phyloP scores from a whole-genome alignment of 2,329 filamentous ascomycete species.

The Penicillium sp. region DNA sequence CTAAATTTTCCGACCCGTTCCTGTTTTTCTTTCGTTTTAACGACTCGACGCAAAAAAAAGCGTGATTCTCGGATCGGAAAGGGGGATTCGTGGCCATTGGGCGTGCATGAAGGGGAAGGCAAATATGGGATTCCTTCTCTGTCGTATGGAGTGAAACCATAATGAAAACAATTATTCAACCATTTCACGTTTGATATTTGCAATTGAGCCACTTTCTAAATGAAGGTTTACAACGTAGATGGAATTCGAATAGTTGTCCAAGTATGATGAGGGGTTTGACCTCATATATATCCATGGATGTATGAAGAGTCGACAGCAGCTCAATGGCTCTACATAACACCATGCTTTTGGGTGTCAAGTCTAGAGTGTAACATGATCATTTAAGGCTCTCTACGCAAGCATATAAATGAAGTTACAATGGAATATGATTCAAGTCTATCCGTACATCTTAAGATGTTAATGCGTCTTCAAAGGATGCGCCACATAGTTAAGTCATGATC shows the following conservation, averaged over 20 bases:
- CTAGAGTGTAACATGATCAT: not conserved
- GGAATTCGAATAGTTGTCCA: not conserved
- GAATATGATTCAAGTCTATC: conserved; percentile 3
- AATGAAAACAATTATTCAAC: conserved; percentile 32
- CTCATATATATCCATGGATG: not conserved
- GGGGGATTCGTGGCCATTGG: conserved; percentile 25
- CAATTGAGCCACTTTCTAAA: conserved; percentile 2
- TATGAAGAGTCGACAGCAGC: not conserved
- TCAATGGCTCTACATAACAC: too few relatives aligned
- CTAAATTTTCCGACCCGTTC: conserved; percentile 49
- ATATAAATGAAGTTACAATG: not conserved
- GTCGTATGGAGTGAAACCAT: conserved; percentile 27
- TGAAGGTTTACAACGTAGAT: not conserved
- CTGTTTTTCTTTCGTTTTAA: conserved; percentile 30
- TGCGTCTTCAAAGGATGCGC: not conserved
- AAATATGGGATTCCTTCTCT: conserved; percentile 30
- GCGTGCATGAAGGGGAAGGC: conserved; percentile 29
- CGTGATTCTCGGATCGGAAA: conserved; percentile 28
- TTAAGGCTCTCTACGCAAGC: not conserved
- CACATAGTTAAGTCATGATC: conserved; percentile 4
- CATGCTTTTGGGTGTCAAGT: not conserved
- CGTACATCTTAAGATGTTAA: not conserved
- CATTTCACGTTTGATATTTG: conserved; percentile 10
- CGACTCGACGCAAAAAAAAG: conserved; percentile 28
- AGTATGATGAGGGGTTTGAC: not conserved